These are phyloP conservation scores for Colletotrichum tropicicola DNA, from an alignment of 2,329 filamentous ascomycete genomes.

Conservation along the genomic window DNA sequence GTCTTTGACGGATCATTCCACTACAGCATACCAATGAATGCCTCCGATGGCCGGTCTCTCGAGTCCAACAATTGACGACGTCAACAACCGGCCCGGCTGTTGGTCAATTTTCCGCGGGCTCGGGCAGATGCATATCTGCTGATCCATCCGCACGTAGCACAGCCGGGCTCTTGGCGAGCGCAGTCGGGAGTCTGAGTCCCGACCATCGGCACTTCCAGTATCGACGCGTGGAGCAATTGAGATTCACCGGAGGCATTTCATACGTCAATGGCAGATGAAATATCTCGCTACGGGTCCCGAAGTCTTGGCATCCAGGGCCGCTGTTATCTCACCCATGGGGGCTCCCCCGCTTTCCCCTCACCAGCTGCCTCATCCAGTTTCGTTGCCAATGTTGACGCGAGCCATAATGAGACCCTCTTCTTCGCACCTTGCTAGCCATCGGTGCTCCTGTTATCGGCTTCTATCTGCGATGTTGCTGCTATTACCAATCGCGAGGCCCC, in stretches of 20 bases:
- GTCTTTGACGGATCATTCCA: not conserved
- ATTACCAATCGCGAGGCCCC: not conserved
- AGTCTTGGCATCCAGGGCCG: constrained; percentile 19
- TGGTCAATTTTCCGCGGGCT: not conserved
- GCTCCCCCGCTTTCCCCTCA: constrained; percentile 31
- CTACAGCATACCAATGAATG: not conserved
- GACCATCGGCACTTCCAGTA: constrained; percentile 18
- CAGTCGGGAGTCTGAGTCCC: not conserved
- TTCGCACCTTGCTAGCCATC: not conserved
- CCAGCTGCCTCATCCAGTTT: constrained; percentile 29
- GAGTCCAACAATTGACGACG: not conserved
- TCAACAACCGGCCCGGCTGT: not conserved
- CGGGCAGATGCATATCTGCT: not conserved
- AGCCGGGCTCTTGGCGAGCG: constrained; percentile 7
- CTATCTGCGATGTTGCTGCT: not conserved
- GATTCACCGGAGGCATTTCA: not conserved
- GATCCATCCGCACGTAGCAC: not conserved
- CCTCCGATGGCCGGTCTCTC: not conserved
- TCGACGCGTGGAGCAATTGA: constrained; percentile 4
- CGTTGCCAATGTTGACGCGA: constrained; percentile 31
- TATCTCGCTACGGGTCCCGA: constrained; percentile 5
- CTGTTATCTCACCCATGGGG: constrained; percentile 17
- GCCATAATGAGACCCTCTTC: not conserved
- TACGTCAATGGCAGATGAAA: constrained; percentile 22
- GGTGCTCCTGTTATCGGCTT: not conserved